Evolutionary conservation across 371 early-diverging fungal genomes (phyloP), one percentile per base, ranked within the genome.

Genomic region (Circinella minor): DNA sequence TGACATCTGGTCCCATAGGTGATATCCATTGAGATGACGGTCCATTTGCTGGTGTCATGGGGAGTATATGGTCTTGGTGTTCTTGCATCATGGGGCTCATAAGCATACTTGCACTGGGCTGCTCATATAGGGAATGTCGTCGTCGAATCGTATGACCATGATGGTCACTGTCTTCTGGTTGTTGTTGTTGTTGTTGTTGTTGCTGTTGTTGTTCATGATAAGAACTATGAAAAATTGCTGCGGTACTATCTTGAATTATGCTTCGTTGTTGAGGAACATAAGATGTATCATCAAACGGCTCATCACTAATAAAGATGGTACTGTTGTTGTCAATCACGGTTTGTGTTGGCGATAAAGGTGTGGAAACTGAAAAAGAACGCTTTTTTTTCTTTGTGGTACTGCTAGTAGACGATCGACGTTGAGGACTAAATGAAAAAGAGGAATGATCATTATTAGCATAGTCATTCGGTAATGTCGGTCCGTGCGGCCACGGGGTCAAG

Each of bases 51-150:
- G 36, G 5, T 57, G 57, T 57, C 57, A 57, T 57, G 27, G 47
- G 47, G n/a, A 47, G 15, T 8, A 46, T 47, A 11, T 43, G 6
- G 43, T 43, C 27, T 20, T 39, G 18, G 7, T 57, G 57, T 39
- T 46, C 47, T 17, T 37, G 61, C 47, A 47, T 63, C 63, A 63
- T 63, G 63, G 63, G 63, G 47, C 38, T 63, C 47, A 46, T 46
- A 14, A 63, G 63, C 48, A 63, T 39, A 47, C 47, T 63, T 46
- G 43, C 27, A 46, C 63, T 63, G 18, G 67, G 61, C 4, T 59
- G 68, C 27, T 67, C 68, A 61, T 67, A 67, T 34, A 67, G 48
- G 47, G 68, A 67, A 67, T 67, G 68, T 47, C 68, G 68, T 27
- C 68, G 61, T 48, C 37, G 46, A 17, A 61, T 11, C 36, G 57